These are phyloP conservation scores for Sugiyamaella floridensis DNA, from an alignment of 805 yeast genomes.

Conservation along the genomic window DNA sequence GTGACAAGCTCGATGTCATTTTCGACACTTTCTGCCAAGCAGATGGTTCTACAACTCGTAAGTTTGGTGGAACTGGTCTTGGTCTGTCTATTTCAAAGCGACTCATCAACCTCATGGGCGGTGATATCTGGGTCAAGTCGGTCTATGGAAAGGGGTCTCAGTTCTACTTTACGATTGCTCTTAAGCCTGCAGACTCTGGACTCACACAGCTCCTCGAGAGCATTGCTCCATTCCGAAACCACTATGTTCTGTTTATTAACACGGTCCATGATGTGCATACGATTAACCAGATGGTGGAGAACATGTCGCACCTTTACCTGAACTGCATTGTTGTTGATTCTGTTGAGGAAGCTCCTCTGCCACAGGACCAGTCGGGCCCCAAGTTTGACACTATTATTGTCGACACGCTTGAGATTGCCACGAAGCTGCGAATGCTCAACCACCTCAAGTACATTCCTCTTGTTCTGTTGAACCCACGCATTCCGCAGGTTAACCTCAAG, in stretches of 20 bases:
- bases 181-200: conserved; percentile 61
- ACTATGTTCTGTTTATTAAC: conserved; percentile 62
- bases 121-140: conserved; percentile 86
- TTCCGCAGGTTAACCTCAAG: conserved; percentile 72
- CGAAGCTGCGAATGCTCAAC: conserved; percentile 57
- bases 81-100: conserved; percentile 85
- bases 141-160: conserved; percentile 75
- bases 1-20: conserved; percentile 75
- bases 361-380: conserved; percentile 30
- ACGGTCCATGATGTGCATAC: conserved; percentile 52
- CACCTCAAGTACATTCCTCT: conserved; percentile 82
- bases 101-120: conserved; percentile 85
- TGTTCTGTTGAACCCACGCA: conserved; percentile 67
- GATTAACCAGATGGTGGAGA: conserved; percentile 43
- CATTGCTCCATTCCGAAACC: conserved; percentile 63
- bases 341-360: conserved; percentile 50
- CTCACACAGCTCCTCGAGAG: conserved; percentile 60
- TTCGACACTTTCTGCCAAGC: conserved; percentile 91
- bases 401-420: conserved; percentile 70
- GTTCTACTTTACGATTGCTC: conserved; percentile 73
- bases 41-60: conserved; percentile 87
- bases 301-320: conserved; percentile 50
- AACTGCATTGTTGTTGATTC: conserved; percentile 53
- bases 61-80: conserved; percentile 89
- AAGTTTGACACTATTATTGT: conserved; percentile 76